Conservation (phyloP, 108 stramenopile genomes). For the Chaetoceros muelleri region DNA sequence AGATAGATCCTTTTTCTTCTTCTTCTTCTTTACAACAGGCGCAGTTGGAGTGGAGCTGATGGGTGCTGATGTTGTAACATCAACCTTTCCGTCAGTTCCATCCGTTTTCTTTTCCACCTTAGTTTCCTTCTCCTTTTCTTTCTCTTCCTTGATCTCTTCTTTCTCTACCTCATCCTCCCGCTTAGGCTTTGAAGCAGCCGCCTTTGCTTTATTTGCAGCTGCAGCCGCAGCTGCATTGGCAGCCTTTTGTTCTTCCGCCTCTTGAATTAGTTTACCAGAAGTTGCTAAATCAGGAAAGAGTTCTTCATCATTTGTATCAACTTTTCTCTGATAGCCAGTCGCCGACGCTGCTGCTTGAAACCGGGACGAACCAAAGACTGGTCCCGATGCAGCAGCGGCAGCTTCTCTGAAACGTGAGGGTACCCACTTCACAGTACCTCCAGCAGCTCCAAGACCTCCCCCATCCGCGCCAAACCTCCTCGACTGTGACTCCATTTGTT, state of each 20-base stretch:
- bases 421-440: slow-evolving; percentile 46
- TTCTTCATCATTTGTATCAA: slow-evolving; percentile 61
- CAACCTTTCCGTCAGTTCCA: slow-evolving; percentile 1
- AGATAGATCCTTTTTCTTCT: slow-evolving; percentile 83
- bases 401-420: slow-evolving; percentile 37
- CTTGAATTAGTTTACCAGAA: slow-evolving; percentile 70
- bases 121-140: slow-evolving; percentile 8
- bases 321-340: slow-evolving; percentile 14
- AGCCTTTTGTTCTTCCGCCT: slow-evolving; percentile 38
- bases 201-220: slow-evolving; percentile 11
- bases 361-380: slow-evolving; percentile 11
- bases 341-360: slow-evolving; percentile 14
- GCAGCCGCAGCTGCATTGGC: slow-evolving; percentile 15
- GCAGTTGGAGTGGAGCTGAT: slow-evolving; percentile 12
- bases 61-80: slow-evolving; percentile 9
- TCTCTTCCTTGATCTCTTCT: slow-evolving; percentile 8
- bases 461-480: slow-evolving; percentile 11
- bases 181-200: slow-evolving; percentile 5
- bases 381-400: slow-evolving; percentile 4
- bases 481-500: slow-evolving; percentile 5
- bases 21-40: slow-evolving; percentile 29
- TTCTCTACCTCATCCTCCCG: slow-evolving; percentile 9
- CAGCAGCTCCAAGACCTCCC: slow-evolving; percentile 15
- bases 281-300: slow-evolving; percentile 78
- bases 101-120: slow-evolving; percentile 1